Evolutionary conservation across 306 rosid genomes (phyloP).

Genomic region (Dalbergia cultrata): DNA sequence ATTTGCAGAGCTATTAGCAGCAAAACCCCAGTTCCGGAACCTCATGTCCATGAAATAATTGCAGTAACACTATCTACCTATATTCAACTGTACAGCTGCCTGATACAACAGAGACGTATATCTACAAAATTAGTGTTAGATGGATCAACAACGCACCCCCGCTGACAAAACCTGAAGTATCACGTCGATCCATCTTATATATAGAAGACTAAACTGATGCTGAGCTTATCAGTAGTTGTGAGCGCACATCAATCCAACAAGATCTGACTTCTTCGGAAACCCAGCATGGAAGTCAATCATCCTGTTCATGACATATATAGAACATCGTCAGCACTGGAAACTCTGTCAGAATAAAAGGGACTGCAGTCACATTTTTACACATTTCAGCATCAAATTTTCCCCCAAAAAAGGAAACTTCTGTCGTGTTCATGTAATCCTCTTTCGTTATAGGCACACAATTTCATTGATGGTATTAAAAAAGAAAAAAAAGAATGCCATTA

Average conservation of each 20-base stretch:
- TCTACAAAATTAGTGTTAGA: constrained; percentile 71
- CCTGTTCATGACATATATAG: constrained; percentile 59
- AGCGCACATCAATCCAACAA: constrained; percentile 52
- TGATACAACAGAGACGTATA: constrained; percentile 50
- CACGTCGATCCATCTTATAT: constrained; percentile 84
- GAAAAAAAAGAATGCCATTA: too few relatives aligned
- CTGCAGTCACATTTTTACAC: constrained; percentile 17
- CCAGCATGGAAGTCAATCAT: constrained; percentile 54
- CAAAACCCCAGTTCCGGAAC: constrained; percentile 67
- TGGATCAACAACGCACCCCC: constrained; percentile 76
- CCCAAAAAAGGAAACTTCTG: too few relatives aligned
- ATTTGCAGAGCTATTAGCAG: constrained; percentile 67
- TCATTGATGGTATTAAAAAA: too few relatives aligned
- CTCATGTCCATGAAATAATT: constrained; percentile 70
- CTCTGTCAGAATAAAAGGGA: background rate
- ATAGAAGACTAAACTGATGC: constrained; percentile 47
- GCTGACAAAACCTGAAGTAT: constrained; percentile 98
- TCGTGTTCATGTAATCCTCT: too few relatives aligned
- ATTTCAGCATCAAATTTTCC: background rate
- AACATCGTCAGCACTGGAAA: constrained; percentile 42
- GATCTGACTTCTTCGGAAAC: constrained; percentile 51
- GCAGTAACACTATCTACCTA: constrained; percentile 44
- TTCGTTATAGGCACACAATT: too few relatives aligned
- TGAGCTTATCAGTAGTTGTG: constrained; percentile 56
- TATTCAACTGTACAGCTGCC: constrained; percentile 61